Evolutionary conservation across 1,139 yeast genomes (phyloP).

Genomic region (Kluyveromyces marxianus): DNA sequence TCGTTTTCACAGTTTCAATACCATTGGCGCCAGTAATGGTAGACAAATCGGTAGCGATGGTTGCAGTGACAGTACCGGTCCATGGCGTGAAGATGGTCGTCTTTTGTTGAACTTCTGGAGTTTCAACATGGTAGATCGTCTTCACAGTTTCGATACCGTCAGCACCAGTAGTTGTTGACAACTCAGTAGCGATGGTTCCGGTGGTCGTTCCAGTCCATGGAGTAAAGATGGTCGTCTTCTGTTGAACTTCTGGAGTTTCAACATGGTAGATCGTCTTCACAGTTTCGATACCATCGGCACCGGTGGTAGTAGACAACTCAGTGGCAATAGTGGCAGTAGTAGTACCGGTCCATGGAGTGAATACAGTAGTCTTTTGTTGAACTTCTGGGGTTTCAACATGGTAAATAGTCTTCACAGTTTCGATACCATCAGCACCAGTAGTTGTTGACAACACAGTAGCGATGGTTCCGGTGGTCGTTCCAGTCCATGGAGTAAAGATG

Average conservation of each 20-base stretch:
- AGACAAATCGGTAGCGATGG: constrained; percentile 6
- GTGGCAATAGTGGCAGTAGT: constrained; percentile 9
- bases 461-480: too few species aligned
- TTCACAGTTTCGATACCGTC: constrained; percentile 7
- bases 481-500: constrained; percentile 3
- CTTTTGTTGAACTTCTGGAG: constrained; percentile 9
- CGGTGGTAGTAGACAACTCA: neutral
- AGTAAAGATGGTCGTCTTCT: constrained; percentile 6
- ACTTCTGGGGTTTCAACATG: constrained; percentile 11
- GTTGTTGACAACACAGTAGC: too few species aligned
- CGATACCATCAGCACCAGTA: constrained; percentile 8
- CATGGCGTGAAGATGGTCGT: constrained; percentile 8
- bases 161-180: neutral
- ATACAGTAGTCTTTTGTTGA: constrained; percentile 6
- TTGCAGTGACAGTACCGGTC: constrained; percentile 10
- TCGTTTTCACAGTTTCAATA: constrained; percentile 6
- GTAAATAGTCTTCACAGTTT: constrained; percentile 6
- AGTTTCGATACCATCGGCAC: constrained; percentile 8
- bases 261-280: constrained; percentile 6
- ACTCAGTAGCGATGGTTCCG: neutral
- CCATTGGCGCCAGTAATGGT: constrained; percentile 7
- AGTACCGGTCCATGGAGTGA: constrained; percentile 9
- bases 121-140: constrained; percentile 10
- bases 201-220: neutral
- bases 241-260: constrained; percentile 10